These are phyloP conservation scores for Lactuca saligna DNA, from an alignment of 129 eudicot genomes.

Conservation along the genomic window DNA sequence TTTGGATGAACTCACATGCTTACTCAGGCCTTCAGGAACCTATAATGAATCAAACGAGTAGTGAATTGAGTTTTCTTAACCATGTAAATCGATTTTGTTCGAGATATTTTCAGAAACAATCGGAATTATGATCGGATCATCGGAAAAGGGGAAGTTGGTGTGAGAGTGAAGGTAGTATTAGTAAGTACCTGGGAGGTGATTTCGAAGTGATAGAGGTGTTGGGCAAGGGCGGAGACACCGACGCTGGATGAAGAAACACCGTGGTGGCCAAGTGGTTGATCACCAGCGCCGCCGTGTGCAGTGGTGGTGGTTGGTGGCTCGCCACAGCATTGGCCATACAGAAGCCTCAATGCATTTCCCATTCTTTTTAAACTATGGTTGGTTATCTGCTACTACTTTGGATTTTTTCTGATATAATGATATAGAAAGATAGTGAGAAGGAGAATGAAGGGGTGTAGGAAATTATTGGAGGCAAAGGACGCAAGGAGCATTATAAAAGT, in stretches of 20 bases:
- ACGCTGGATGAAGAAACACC: conserved; percentile 52
- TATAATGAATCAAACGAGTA: conserved; percentile 15
- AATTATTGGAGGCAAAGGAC: too few relatives aligned
- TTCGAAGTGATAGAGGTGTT: conserved; percentile 72
- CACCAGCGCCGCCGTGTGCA: conserved; percentile 10
- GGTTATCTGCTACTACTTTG: background rate
- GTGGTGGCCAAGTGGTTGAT: conserved; percentile 49
- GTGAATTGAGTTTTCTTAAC: background rate
- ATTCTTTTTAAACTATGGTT: conserved; percentile 9
- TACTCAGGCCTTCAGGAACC: conserved; percentile 81
- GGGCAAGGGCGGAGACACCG: conserved; percentile 78
- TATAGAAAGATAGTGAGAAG: too few relatives aligned
- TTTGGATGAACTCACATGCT: conserved; percentile 71
- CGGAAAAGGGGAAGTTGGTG: background rate
- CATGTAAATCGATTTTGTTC: background rate
- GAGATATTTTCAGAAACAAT: background rate
- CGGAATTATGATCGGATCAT: background rate
- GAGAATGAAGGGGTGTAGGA: too few relatives aligned
- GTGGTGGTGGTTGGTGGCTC: conserved; percentile 35
- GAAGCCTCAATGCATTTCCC: conserved; percentile 66
- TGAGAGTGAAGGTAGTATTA: background rate
- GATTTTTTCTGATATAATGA: too few relatives aligned
- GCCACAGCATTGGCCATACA: conserved; percentile 49
- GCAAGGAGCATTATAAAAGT: too few relatives aligned
- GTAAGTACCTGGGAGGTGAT: conserved; percentile 63